Evolutionary conservation across 2,329 filamentous ascomycete genomes (phyloP), one percentile per base, ranked within the genome.

Genomic region (Hymenoscyphus fraxineus): DNA sequence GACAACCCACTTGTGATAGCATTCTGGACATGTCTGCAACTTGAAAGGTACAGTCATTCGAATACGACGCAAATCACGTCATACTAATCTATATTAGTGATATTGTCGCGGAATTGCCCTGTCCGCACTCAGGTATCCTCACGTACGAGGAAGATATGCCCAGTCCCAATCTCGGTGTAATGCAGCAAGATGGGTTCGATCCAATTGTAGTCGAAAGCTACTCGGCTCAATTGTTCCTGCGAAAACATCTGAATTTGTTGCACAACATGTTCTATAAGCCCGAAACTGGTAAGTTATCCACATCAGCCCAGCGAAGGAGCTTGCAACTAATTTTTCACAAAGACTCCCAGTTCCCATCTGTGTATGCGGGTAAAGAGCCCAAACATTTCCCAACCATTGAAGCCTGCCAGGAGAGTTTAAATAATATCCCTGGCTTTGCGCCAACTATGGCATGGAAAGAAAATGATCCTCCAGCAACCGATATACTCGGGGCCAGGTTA

Each of bases 21-120:
- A 0, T 97, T 93, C 72, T 98, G 94, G 94, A 95, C 93, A 7
- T 96, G 92, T 74, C 80, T 97, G 67, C 94, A 98, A 73, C 82
- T 98, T 12, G 94, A 98, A 77, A 97, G 89, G 89, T 92, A 76
- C 70, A 77, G 61, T 32, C n/a, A 19, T 35, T 22, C 10, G 6
- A 22, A 55, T 16, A 5, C 4, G 2, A 57, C 13, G 59, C 32
- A 41, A 27, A 51, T n/a, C 7, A n/a, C 27, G 51, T 62, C 58
- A 60, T 56, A 27, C 66, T 73, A 62, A 71, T 47, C 16, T 47
- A 5, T 65, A 61, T 62, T 68, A 93, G 93, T 76, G 94, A 98
- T 76, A 92, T 98, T 57, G 83, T 97, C 58, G 95, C 95, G 2
- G 95, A 99, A 77, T 82, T 98, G 65, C 84, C 81, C 16, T 78